Evolutionary conservation across 208 protist species (phyloP).

Genomic region (Leishmania martiniquensis): DNA sequence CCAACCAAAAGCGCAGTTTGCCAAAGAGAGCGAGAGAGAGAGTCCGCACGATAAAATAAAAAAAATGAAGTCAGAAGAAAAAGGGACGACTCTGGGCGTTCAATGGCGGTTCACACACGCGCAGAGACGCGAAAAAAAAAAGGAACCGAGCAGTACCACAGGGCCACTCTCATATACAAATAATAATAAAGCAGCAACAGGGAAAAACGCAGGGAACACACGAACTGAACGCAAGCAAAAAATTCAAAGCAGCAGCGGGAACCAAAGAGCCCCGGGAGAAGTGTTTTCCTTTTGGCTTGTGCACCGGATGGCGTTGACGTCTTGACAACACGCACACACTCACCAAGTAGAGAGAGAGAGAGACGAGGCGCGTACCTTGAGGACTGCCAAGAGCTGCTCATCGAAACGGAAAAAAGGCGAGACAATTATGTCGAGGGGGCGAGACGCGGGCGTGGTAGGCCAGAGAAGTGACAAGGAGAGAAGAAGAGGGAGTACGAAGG

Average conservation of each 20-base stretch:
- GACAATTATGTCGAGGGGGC: background rate
- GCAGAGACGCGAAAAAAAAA: background rate
- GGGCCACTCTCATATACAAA: too few species aligned
- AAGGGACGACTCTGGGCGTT: background rate
- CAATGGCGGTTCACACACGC: background rate
- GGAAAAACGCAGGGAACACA: background rate
- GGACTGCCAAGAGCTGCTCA: background rate
- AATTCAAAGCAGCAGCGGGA: background rate
- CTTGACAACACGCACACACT: background rate
- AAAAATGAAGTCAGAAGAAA: conserved; percentile 6
- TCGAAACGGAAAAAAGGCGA: background rate
- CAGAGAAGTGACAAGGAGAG: background rate
- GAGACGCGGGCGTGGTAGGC: background rate
- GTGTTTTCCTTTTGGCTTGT: background rate
- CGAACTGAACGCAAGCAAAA: background rate
- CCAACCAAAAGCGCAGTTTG: background rate
- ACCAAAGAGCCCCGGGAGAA: background rate
- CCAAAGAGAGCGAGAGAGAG: background rate
- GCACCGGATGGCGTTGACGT: background rate
- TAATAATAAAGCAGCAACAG: too few species aligned
- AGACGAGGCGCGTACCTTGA: background rate
- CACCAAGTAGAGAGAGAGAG: background rate
- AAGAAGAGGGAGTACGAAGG: background rate
- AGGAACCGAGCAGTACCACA: too few species aligned
- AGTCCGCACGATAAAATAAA: too few species aligned